Conservation (phyloP, 148 eudicot genomes). For the Suaeda aralocaspica region DNA sequence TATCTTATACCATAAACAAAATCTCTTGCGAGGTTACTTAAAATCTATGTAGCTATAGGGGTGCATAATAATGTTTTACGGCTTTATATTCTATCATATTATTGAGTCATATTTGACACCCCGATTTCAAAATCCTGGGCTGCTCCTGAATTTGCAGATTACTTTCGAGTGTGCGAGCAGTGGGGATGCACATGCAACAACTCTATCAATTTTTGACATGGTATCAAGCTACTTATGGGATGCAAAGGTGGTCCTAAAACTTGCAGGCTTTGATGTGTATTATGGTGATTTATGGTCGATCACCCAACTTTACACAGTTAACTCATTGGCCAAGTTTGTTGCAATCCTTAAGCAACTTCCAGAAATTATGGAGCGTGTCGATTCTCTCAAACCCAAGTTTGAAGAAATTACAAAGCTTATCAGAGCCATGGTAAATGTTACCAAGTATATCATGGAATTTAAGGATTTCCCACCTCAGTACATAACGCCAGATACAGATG, state of each 20-base stretch:
- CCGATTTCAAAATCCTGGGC: too few species aligned
- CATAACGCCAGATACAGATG: constrained; percentile 42
- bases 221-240: constrained; percentile 75
- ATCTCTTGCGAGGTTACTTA: constrained; percentile 59
- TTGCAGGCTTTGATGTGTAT: constrained; percentile 63
- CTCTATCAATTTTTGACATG: constrained; percentile 48
- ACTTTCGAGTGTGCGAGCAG: constrained; percentile 54
- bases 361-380: constrained; percentile 37
- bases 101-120: too few species aligned
- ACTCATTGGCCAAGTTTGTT: constrained; percentile 69
- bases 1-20: constrained; percentile 59
- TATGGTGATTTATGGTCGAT: constrained; percentile 86
- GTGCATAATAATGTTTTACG: too few species aligned
- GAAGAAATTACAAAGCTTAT: constrained; percentile 52
- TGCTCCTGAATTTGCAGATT: constrained; percentile 28
- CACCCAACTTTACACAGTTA: constrained; percentile 50
- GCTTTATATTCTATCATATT: too few species aligned
- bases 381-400: constrained; percentile 46
- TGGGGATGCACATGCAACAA: constrained; percentile 55
- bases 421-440: constrained; percentile 47
- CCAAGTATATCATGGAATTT: constrained; percentile 60
- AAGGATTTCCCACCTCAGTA: constrained; percentile 58
- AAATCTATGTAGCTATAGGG: too few species aligned
- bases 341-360: constrained; percentile 66
- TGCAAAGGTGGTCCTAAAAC: constrained; percentile 60